phyloP scores from a whole-genome alignment of 176 grass and related monocot genomes.

The Oryza rufipogon region DNA sequence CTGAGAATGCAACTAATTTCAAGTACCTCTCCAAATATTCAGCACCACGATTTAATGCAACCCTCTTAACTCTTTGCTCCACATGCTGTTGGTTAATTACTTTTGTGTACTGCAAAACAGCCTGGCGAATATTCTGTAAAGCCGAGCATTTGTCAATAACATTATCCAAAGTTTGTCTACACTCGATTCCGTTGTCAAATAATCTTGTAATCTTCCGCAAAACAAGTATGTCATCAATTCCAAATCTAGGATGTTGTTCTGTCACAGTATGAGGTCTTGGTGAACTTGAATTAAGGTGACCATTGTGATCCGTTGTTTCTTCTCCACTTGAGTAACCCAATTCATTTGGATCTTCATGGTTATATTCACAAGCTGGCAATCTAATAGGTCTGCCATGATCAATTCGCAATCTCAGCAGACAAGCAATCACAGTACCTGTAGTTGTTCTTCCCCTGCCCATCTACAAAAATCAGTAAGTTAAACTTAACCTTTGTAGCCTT shows the following conservation, averaged over 20 bases:
- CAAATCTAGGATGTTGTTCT: conserved; percentile 56
- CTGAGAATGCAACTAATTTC: conserved; percentile 96
- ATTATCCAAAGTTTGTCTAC: conserved; percentile 80
- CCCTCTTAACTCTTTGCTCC: conserved; percentile 88
- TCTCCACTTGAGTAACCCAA: conserved; percentile 67
- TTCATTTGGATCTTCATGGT: conserved; percentile 51
- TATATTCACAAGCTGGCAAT: conserved; percentile 58
- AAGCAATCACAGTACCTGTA: conserved; percentile 95
- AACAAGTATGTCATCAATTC: conserved; percentile 95
- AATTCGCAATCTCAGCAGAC: conserved; percentile 79
- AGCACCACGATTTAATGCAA: conserved; percentile 89
- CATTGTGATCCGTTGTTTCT: conserved; percentile 62
- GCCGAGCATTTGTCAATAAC: conserved; percentile 94
- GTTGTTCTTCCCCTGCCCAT: conserved; percentile 98
- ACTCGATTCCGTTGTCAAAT: conserved; percentile 91
- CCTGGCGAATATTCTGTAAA: conserved; percentile 95
- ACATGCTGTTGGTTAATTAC: conserved; percentile 92
- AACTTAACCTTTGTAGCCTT: conserved; percentile 31
- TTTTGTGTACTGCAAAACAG: conserved; percentile 90
- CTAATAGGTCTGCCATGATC: conserved; percentile 83
- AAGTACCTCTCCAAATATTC: conserved; percentile 98
- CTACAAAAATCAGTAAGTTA: conserved; percentile 53
- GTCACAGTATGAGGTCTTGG: conserved; percentile 50
- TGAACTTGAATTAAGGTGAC: conserved; percentile 56
- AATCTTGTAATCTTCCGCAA: conserved; percentile 91